A percentile compares a stretch with the other conserved stretches of the same genome.
These are phyloP conservation scores for Oehlia diaphana DNA, from an alignment of 192 early-diverging fungal genomes.

Conservation along the genomic window DNA sequence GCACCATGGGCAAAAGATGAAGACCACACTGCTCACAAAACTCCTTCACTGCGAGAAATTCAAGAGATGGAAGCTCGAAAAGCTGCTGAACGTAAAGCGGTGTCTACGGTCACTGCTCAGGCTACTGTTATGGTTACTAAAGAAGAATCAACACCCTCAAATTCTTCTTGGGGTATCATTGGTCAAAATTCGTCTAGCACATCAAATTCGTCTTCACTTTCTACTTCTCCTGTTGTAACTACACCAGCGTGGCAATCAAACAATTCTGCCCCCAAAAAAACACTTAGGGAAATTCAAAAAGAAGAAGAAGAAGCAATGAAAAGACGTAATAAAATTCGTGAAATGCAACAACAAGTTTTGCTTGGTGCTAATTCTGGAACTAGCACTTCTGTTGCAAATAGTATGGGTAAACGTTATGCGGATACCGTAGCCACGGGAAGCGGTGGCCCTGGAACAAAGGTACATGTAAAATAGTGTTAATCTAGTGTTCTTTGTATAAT, in stretches of 20 bases:
- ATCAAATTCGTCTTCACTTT: constrained; percentile 29
- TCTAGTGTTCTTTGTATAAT: neutral
- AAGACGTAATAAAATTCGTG: constrained; percentile 36
- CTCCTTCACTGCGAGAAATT: constrained; percentile 59
- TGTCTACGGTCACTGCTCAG: constrained; percentile 25
- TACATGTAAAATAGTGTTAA: neutral
- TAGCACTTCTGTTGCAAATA: constrained; percentile 28
- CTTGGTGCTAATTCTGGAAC: constrained; percentile 24
- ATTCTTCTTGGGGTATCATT: constrained; percentile 43
- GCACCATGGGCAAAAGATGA: constrained; percentile 44
- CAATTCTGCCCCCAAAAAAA: constrained; percentile 50
- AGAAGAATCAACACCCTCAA: constrained; percentile 22
- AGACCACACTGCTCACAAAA: constrained; percentile 33
- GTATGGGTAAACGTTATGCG: constrained; percentile 43
- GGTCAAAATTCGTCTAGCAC: constrained; percentile 31
- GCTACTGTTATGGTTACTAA: constrained; percentile 9
- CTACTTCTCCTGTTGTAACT: constrained; percentile 19
- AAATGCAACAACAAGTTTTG: constrained; percentile 38
- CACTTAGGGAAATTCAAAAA: constrained; percentile 55
- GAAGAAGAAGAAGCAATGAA: constrained; percentile 57
- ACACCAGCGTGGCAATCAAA: constrained; percentile 38
- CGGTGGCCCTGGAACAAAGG: constrained; percentile 27
- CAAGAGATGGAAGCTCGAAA: constrained; percentile 63
- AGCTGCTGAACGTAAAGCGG: constrained; percentile 35
- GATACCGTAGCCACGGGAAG: constrained; percentile 38